phyloP scores from a whole-genome alignment of 1,139 yeast genomes.

The Zhuliangozyma parablackwelliae region DNA sequence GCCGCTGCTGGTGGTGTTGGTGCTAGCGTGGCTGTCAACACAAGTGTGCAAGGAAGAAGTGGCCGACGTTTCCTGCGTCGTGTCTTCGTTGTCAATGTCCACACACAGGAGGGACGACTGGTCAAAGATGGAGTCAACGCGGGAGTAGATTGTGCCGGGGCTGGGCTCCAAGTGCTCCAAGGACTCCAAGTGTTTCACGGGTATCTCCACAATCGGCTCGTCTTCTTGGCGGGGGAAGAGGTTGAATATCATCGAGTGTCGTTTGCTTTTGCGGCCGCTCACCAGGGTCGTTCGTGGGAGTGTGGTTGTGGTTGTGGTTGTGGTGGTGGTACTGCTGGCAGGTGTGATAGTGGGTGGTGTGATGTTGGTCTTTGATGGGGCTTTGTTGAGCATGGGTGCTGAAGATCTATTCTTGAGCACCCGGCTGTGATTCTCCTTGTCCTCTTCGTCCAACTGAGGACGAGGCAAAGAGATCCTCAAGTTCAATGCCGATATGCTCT shows the following conservation, averaged over 20 bases:
- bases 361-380: constrained; percentile 2
- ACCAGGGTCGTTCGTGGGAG: too few relatives aligned
- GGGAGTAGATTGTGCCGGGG: constrained; percentile 5
- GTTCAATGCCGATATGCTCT: constrained; percentile 8
- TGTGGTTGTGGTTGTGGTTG: too few relatives aligned
- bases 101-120: constrained; percentile 18
- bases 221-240: too few relatives aligned
- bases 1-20: background rate
- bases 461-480: constrained; percentile 5
- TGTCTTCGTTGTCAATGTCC: constrained; percentile 14
- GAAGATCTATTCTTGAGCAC: constrained; percentile 20
- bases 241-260: too few relatives aligned
- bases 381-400: constrained; percentile 18
- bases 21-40: background rate
- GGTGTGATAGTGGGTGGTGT: constrained; percentile 4
- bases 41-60: constrained; percentile 3
- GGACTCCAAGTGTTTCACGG: too few relatives aligned
- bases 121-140: constrained; percentile 18
- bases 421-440: constrained; percentile 13
- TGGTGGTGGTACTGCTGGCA: background rate
- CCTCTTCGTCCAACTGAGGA: constrained; percentile 6
- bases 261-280: too few relatives aligned
- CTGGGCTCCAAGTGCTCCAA: too few relatives aligned
- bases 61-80: constrained; percentile 1
- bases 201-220: too few relatives aligned